Percentiles rank a stretch among this genome's conserved stretches.
Evolutionary conservation across 805 yeast species (phyloP).

Genomic region (Candida sithepensis): DNA sequence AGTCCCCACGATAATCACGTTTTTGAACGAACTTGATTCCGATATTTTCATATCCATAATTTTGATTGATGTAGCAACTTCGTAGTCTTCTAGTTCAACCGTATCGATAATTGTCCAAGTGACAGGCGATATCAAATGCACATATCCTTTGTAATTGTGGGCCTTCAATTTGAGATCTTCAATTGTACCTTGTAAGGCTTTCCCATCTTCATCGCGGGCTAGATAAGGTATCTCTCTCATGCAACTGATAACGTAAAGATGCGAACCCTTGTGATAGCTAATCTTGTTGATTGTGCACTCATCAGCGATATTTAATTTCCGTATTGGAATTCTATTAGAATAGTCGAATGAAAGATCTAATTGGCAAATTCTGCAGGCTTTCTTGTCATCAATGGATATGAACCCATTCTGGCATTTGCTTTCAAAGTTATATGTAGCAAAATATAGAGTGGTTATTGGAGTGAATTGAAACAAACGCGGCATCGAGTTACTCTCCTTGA

Average conservation of each 20-base stretch:
- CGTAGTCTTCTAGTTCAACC: slow-evolving; percentile 62
- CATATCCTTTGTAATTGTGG: slow-evolving; percentile 50
- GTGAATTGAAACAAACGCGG: slow-evolving; percentile 69
- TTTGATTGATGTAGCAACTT: slow-evolving; percentile 56
- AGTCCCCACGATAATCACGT: slow-evolving; percentile 75
- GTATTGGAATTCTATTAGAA: slow-evolving; percentile 59
- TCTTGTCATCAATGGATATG: slow-evolving; percentile 66
- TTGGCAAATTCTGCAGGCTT: slow-evolving; percentile 61
- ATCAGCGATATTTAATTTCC: slow-evolving; percentile 43
- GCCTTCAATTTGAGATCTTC: slow-evolving; percentile 49
- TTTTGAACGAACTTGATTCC: slow-evolving; percentile 39
- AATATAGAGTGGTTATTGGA: slow-evolving; percentile 59
- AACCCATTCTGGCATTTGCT: slow-evolving; percentile 42
- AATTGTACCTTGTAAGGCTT: slow-evolving; percentile 53
- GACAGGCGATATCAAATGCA: slow-evolving; percentile 66
- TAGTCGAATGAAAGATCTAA: slow-evolving; percentile 45
- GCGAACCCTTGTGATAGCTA: slow-evolving; percentile 64
- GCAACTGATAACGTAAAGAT: slow-evolving; percentile 62
- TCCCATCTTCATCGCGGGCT: slow-evolving; percentile 73
- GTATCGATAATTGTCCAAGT: slow-evolving; percentile 77
- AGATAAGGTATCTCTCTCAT: slow-evolving; percentile 54
- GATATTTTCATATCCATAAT: slow-evolving; percentile 43
- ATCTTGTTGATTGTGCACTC: slow-evolving; percentile 58
- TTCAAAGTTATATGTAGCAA: slow-evolving; percentile 48
- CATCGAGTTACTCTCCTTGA: slow-evolving; percentile 59